Conservation (phyloP, 2,329 filamentous ascomycete genomes). For the Scleromitrula shiraiana region DNA sequence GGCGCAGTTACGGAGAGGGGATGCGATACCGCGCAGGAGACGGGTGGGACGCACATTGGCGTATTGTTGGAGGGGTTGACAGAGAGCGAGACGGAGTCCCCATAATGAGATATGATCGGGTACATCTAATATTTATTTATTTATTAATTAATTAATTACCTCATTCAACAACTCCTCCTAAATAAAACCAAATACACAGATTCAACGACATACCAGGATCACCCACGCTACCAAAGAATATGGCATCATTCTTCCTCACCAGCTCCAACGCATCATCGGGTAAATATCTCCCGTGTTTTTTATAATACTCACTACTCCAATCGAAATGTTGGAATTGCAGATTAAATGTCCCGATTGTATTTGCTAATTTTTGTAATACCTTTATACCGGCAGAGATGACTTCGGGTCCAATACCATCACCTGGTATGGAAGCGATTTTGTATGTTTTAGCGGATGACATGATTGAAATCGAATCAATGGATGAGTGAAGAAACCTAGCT, state of each 20-base stretch:
- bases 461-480: background rate
- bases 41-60: constrained; percentile 57
- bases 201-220: constrained; percentile 38
- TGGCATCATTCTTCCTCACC: constrained; percentile 48
- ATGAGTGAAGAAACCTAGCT: too few species aligned
- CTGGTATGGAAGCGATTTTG: constrained; percentile 52
- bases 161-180: too few species aligned
- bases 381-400: constrained; percentile 53
- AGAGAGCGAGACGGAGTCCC: constrained; percentile 54
- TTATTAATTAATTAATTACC: too few species aligned
- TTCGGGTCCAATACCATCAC: constrained; percentile 56
- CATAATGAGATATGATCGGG: constrained; percentile 61
- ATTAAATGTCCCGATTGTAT: constrained; percentile 47
- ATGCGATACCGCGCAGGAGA: constrained; percentile 48
- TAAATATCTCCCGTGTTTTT: constrained; percentile 50
- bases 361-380: constrained; percentile 48
- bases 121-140: constrained; percentile 42
- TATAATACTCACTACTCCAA: constrained; percentile 53
- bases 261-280: constrained; percentile 47
- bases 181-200: too few species aligned
- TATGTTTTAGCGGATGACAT: constrained; percentile 26
- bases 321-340: constrained; percentile 53
- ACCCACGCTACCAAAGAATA: constrained; percentile 53
- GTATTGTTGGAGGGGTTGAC: constrained; percentile 57
- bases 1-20: constrained; percentile 40